Evolutionary conservation across 148 eudicot genomes (phyloP), one percentile per base, ranked within the genome.

Genomic region (Vaccinium corymbosum): DNA sequence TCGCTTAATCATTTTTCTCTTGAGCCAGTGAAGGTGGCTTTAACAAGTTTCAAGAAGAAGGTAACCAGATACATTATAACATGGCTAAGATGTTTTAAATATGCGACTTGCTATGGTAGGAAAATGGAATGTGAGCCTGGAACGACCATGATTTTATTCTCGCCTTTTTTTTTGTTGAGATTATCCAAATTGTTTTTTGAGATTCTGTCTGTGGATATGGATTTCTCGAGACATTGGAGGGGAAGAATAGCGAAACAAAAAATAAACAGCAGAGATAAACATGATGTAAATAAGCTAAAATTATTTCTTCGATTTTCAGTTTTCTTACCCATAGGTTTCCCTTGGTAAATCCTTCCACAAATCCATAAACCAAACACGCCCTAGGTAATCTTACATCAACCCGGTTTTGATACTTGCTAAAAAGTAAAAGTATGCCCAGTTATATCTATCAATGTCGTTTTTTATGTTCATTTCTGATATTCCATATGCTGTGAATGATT

Each of bases 1-100:
- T 89, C 90, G 46, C 78, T 78, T 49, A 88, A 89, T 49, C 85
- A 86, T 71, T 82, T 90, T 78, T 78, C 84, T 76, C 78, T 66
- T 22, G 88, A 89, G 68, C 70, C 84, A 84, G 88, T 91, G 81
- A 79, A 81, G 55, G 85, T 77, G 52, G 68, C 91, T 32, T 82
- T 93, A 25, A 73, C 81, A 83, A 89, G 89, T 83, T 92, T 93
- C 88, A 86, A 85, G 83, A 52, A 85, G 71, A 90, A 90, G 96
- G 96, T 92, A 85, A 80, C 17, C 51, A 71, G 4, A 70, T 11
- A 20, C 29, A 35, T 35, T 17, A 3, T 9, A 64, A 27, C 64
- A 9, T 17, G 11, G 38, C 42, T 35, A 20, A 46, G 3, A 14
- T 22, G 53, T 27, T 81, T n/a, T n/a, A 48, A 72, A 55, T 7